Base-by-base conservation (phyloP, 2,329 filamentous ascomycete species). In the Sporothrix luriei region DNA sequence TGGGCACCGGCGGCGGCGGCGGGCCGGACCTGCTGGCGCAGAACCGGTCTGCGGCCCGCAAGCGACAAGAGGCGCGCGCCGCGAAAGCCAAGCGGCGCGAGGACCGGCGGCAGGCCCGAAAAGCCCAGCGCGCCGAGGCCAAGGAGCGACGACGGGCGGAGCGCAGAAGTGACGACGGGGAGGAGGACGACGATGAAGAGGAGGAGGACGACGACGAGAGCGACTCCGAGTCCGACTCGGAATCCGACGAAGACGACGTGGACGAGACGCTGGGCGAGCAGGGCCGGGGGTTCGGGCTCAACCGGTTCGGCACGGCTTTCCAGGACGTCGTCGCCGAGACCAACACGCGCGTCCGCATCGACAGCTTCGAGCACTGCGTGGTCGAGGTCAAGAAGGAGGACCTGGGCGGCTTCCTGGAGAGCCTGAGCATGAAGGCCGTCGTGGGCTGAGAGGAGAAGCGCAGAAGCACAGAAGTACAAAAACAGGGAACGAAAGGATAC, bases 321-420 rank as follows among this genome's bases (percentile, higher is more conserved):
- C 93, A 97, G 78, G 93, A 97, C 76, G 95, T 98, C 0, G 91
- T 97, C 2, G 87, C 90, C 66, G 93, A 97, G 82, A 98, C 94
- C 19, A 95, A 90, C 71, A 92, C 94, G 0, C 83, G 94, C 19
- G 93, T 98, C 24, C 84, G 93, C 71, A 96, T 97, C 77, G 95
- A 99, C 80, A 96, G 92, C 78, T 99, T 99, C 76, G 95, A 99
- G 80, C 92, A 97, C 78, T 97, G 93, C 76, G 95, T 98, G 9
- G 94, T 98, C 61, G 95, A 99, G 78, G 94, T 99, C n/a, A 90
- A 90, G 80, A 97, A 97, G 82, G 95, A 98, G 77, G 95, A 98
- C 79, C 81, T 99, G 38, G 88, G 89, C 19, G 92, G 90, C 0
- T 99, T 99, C 78, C 82, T 99, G 74, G 95, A 99, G 82, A 90